Percentiles rank a stretch among this genome's conserved stretches.
phyloP scores from a whole-genome alignment of 2,329 filamentous ascomycete genomes.

The Hymenotorrendiella dingleyae region DNA sequence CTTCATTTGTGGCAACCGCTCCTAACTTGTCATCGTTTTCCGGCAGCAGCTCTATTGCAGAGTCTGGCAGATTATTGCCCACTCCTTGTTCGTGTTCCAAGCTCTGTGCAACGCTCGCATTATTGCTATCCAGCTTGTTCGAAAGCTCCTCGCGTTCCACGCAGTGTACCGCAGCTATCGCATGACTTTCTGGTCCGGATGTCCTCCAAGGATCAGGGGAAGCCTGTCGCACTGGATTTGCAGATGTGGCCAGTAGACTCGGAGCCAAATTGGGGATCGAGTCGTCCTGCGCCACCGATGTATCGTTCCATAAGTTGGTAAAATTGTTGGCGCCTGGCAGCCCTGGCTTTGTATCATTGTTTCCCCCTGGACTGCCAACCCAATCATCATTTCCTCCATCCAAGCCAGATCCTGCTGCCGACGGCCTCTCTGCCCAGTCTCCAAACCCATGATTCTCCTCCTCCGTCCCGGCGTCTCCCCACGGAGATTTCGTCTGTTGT shows the following conservation, averaged over 20 bases:
- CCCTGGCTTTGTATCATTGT: neutral
- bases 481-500: conserved; percentile 17
- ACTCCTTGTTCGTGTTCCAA: neutral
- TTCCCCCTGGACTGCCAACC: conserved; percentile 2
- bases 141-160: too few species aligned
- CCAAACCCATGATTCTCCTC: conserved; percentile 22
- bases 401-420: conserved; percentile 9
- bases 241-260: conserved; percentile 11
- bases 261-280: conserved; percentile 9
- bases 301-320: conserved; percentile 12
- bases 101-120: neutral
- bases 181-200: neutral
- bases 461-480: conserved; percentile 15
- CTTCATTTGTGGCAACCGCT: neutral
- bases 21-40: neutral
- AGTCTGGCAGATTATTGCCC: neutral
- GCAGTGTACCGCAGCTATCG: neutral
- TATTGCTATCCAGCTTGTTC: neutral
- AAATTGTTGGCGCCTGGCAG: conserved; percentile 8
- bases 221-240: conserved; percentile 15
- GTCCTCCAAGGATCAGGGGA: conserved; percentile 28
- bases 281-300: neutral
- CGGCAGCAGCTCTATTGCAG: conserved; percentile 1
- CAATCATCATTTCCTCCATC: conserved; percentile 16
- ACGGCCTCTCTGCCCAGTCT: conserved; percentile 22